Conservation (phyloP, 1,284 basidiomycete species). For the Erythrobasidium hasegawianum region DNA sequence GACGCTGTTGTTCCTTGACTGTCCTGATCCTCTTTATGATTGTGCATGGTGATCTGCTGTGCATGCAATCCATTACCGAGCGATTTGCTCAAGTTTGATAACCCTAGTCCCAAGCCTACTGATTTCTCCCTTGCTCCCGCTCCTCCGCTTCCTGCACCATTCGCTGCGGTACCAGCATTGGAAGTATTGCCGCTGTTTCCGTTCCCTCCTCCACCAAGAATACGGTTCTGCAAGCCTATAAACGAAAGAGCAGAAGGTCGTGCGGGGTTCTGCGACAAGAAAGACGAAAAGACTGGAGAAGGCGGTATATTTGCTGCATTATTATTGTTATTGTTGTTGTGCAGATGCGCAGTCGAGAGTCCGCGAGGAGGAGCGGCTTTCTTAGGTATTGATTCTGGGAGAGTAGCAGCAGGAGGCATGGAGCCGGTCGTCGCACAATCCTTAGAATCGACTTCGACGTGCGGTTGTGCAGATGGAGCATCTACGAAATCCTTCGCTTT, state of each 20-base stretch:
- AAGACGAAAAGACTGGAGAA: constrained; percentile 28
- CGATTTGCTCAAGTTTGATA: constrained; percentile 29
- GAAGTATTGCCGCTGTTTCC: too few relatives aligned
- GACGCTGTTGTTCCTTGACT: constrained; percentile 21
- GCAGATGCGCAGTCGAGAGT: not conserved
- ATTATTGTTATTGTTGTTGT: not conserved
- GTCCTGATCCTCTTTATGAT: constrained; percentile 13
- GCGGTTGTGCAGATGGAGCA: not conserved
- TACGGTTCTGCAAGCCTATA: constrained; percentile 22
- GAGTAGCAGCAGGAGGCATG: not conserved
- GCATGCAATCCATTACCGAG: constrained; percentile 31
- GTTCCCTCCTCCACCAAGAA: not conserved
- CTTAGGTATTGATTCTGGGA: too few relatives aligned
- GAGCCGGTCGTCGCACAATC: not conserved
- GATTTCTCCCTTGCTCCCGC: constrained; percentile 41
- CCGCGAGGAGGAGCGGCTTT: too few relatives aligned
- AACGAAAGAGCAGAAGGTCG: constrained; percentile 26
- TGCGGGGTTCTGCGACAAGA: constrained; percentile 19
- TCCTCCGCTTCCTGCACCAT: not conserved
- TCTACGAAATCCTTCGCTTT: constrained; percentile 2
- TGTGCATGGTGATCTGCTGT: constrained; percentile 31
- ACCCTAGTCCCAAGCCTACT: constrained; percentile 37
- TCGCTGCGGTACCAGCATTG: too few relatives aligned
- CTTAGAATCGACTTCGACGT: not conserved
- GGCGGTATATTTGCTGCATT: constrained; percentile 7